Percentiles rank a stretch among this genome's conserved stretches.
Evolutionary conservation across 148 eudicot genomes (phyloP).

Genomic region (Suaeda aralocaspica): DNA sequence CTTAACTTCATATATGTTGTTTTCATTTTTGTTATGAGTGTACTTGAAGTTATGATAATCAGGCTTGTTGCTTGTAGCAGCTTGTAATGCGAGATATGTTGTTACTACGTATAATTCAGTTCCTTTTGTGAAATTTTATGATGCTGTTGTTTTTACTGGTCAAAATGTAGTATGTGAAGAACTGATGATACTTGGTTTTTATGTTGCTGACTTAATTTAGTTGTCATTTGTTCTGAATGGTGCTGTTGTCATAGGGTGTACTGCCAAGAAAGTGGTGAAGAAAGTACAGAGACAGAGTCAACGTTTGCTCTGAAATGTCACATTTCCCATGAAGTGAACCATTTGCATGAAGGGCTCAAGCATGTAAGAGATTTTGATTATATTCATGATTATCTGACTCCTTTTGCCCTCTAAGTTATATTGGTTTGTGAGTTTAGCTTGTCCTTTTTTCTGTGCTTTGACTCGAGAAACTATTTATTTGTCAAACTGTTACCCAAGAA

Average conservation of each 20-base stretch:
- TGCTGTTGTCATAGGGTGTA: conserved; percentile 55
- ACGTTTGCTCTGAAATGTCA: conserved; percentile 92
- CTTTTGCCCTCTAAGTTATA: background rate
- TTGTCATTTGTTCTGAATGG: conserved; percentile 6
- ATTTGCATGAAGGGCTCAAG: conserved; percentile 88
- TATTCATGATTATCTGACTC: background rate
- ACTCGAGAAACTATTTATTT: no score
- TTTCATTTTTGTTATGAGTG: background rate
- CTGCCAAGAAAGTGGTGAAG: conserved; percentile 97
- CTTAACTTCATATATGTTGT: background rate
- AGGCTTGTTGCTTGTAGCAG: background rate
- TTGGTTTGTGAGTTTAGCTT: background rate
- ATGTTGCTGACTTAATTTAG: conserved; percentile 1
- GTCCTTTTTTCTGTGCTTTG: background rate
- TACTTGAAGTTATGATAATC: background rate
- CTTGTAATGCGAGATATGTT: no score
- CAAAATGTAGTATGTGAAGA: background rate
- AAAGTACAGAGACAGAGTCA: conserved; percentile 78
- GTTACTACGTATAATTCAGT: background rate
- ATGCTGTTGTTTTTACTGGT: background rate
- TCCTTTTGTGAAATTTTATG: background rate
- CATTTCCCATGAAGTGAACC: conserved; percentile 96
- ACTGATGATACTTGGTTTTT: conserved; percentile 4
- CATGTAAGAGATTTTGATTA: conserved; percentile 50
- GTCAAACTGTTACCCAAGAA: no score